Base-by-base conservation (phyloP, 495 filamentous ascomycete species). In the Podospora australis region DNA sequence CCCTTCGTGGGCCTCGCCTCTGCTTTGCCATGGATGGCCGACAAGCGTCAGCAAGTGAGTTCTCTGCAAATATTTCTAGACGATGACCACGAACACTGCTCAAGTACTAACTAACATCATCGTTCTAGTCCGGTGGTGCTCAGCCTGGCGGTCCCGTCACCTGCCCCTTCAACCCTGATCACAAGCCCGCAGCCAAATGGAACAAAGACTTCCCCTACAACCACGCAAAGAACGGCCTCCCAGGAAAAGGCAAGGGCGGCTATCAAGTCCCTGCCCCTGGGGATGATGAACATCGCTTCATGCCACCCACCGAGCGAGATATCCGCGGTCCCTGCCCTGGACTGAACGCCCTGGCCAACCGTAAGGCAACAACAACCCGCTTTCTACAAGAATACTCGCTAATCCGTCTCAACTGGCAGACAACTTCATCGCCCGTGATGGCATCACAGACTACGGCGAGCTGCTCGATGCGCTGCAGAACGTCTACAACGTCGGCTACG, bases 401-500 rank as follows among this genome's bases (percentile, higher is more conserved):
- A 34, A 34, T 14, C 30, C 8, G 4, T 4, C 13, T 4, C 30
- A 13, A n/a, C n/a, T n/a, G n/a, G n/a, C n/a, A 34, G 30, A 46
- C 26, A 22, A 22, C 3, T 46, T 46, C 25, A 46, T 46, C 21
- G 43, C 43, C 43, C 43, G 43, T 16, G 43, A 46, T 30, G 43
- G 43, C 25, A 46, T 46, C 6, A 46, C 43, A 6, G 20, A 16
- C 6, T 46, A 46, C 43, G 34, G 17, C 43, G 43, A 46, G 25
- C 26, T 46, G 2, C 43, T 46, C 24, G 43, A 46, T 17, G 43
- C 10, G 16, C 43, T 46, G 7, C 43, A 46, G 43, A 46, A 46
- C 24, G 43, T 46, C 5, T 46, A 46, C 43, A 46, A 46, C 26
- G 43, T 46, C 10, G 43, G 43, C 43, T 46, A 46, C 19, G 43